Base-by-base conservation (phyloP, 2,329 filamentous ascomycete genomes). In the Ceratocystis papillata region DNA sequence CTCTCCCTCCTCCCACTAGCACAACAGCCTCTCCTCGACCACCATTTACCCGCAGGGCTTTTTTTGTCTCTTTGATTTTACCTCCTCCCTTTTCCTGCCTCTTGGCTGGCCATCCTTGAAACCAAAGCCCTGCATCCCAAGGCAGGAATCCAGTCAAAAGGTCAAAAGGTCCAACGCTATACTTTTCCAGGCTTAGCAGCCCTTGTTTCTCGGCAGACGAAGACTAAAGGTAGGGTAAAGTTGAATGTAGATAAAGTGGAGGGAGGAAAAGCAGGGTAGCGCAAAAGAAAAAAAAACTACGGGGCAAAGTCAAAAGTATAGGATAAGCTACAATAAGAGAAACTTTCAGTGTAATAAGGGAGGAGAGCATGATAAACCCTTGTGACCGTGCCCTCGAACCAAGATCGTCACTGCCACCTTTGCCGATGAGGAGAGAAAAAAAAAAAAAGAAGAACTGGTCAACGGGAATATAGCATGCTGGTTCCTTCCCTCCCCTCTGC, bases 101-200 rank as follows among this genome's bases (percentile, higher is more conserved):
- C 33, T n/a, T 59, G 5, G 8, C 53, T n/a, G 25, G 5, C 5
- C 17, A 20, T 33, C 28, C 53, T 59, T 33, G 17, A 8, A n/a
- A 17, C 28, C 53, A 59, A 33, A 33, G 53, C 53, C 53, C 53
- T 59, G 25, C 53, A n/a, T 59, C 28, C 33, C 53, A 59, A 59
- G 53, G 53, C 53, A 59, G 53, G 53, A 59, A 59, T 59, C 53
- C 5, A 59, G 53, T 59, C 53, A 59, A 59, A 57, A 57, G 30
- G 4, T 57, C 53, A 57, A 57, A 59, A 59, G 33, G 53, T 59
- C 53, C 53, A 59, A 33, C 53, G 28, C 53, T 33, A 59, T 59
- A 37, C 53, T 17, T 17, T 25, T 59, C 12, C 53, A 59, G 28
- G 53, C n/a, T 30, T 59, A 59, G 53, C 53, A 30, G 17, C 53